Evolutionary conservation across 2,329 filamentous ascomycete genomes (phyloP).

Genomic region (Dactylonectria estremocensis): DNA sequence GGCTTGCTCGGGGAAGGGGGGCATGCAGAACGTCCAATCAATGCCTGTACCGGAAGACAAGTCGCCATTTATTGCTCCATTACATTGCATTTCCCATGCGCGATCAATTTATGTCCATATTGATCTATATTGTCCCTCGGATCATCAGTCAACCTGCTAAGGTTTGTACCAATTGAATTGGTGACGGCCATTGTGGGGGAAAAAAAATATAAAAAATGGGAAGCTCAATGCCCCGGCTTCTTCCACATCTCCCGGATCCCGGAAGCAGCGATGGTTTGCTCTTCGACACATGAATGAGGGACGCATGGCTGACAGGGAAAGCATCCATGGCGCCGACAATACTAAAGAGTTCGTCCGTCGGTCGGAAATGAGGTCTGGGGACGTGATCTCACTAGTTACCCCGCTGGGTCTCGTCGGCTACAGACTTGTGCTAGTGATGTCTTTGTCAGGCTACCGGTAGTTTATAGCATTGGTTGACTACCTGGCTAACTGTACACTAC

Average conservation of each 20-base stretch:
- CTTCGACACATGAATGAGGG: not conserved
- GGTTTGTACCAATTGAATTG: not conserved
- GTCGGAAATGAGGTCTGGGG: not conserved
- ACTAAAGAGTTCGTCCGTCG: not conserved
- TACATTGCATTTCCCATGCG: not conserved
- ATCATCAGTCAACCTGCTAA: not conserved
- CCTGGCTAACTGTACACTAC: no score
- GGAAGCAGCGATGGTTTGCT: slow-evolving; percentile 4
- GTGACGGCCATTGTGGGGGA: slow-evolving; percentile 9
- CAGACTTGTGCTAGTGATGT: no score
- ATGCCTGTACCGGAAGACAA: not conserved
- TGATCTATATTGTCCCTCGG: not conserved
- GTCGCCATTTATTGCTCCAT: not conserved
- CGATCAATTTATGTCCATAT: not conserved
- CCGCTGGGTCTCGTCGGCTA: not conserved
- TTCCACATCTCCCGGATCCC: not conserved
- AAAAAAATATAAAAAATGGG: no score
- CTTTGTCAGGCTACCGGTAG: no score
- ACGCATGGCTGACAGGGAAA: not conserved
- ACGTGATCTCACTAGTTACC: not conserved
- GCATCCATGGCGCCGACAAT: not conserved
- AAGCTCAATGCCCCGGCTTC: not conserved
- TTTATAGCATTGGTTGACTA: no score
- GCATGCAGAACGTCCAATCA: slow-evolving; percentile 43
- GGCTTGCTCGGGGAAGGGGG: not conserved